These are phyloP conservation scores for Talaromyces sp. DNA, from an alignment of 2,329 filamentous ascomycete species.

Conservation along the genomic window DNA sequence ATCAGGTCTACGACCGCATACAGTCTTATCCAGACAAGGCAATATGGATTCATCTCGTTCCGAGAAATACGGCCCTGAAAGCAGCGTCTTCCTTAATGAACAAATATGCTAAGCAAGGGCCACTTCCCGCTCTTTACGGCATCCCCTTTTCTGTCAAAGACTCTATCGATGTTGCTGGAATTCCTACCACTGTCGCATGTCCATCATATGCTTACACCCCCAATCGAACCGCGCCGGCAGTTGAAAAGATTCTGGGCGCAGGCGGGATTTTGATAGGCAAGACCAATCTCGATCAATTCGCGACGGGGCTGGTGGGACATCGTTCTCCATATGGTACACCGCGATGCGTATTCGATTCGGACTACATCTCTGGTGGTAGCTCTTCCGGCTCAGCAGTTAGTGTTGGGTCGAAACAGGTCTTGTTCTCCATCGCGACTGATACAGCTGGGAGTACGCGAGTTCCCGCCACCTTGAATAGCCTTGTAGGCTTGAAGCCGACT, in stretches of 20 bases:
- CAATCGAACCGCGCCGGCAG: conserved; percentile 43
- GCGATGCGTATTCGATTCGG: conserved; percentile 51
- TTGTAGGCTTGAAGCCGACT: conserved; percentile 31
- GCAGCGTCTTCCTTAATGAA: neutral
- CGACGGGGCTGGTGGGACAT: conserved; percentile 60
- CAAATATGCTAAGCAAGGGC: neutral
- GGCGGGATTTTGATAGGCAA: conserved; percentile 60
- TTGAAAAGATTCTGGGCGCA: conserved; percentile 50
- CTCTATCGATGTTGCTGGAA: conserved; percentile 48
- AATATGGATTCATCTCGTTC: neutral
- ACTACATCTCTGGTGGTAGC: conserved; percentile 58
- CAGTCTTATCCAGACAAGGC: neutral
- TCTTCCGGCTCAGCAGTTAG: conserved; percentile 57
- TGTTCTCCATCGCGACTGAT: conserved; percentile 52
- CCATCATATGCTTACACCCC: conserved; percentile 50
- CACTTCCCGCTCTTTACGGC: conserved; percentile 43
- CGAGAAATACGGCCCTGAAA: neutral
- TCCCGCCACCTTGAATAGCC: conserved; percentile 28
- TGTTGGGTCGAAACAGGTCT: conserved; percentile 47
- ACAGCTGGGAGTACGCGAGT: conserved; percentile 30
- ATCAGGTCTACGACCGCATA: neutral
- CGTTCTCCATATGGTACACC: conserved; percentile 59
- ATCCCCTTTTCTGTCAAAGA: conserved; percentile 53
- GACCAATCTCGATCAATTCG: conserved; percentile 61
- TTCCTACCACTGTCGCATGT: conserved; percentile 51